Evolutionary conservation across 352 stramenopile genomes (phyloP).

Genomic region (Pythium volutum): DNA sequence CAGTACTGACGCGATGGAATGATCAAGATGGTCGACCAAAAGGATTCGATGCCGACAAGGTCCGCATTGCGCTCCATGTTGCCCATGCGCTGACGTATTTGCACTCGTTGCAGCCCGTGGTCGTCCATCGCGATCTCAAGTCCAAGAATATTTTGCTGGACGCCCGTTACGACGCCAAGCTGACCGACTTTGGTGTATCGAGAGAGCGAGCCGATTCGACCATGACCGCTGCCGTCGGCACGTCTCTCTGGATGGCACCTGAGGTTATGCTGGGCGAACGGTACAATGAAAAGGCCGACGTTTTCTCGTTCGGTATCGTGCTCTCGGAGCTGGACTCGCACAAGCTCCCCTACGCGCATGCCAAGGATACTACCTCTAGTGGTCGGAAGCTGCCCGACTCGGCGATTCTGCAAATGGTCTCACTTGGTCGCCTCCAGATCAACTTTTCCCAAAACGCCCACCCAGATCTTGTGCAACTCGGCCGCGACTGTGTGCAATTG

Average conservation of each 20-base stretch:
- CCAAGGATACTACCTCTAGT: conserved; percentile 15
- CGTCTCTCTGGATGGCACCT: conserved; percentile 4
- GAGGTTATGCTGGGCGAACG: conserved; percentile 9
- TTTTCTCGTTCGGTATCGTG: conserved; percentile 12
- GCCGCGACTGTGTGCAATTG: conserved; percentile 31
- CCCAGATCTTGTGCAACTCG: conserved; percentile 29
- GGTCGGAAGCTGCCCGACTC: conserved; percentile 16
- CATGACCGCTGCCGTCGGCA: neutral
- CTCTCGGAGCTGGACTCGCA: conserved; percentile 20
- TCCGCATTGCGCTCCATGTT: conserved; percentile 4
- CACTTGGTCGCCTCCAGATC: conserved; percentile 29
- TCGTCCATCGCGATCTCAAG: conserved; percentile 10
- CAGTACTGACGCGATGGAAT: conserved; percentile 28
- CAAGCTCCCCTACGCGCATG: conserved; percentile 26
- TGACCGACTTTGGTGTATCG: conserved; percentile 6
- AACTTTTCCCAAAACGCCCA: conserved; percentile 33
- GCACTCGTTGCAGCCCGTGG: conserved; percentile 7
- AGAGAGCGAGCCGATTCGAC: conserved; percentile 7
- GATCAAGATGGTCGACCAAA: conserved; percentile 15
- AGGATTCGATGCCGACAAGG: conserved; percentile 40
- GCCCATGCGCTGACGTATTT: conserved; percentile 7
- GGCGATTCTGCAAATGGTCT: conserved; percentile 46
- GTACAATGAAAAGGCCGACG: conserved; percentile 9
- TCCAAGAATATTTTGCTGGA: conserved; percentile 11
- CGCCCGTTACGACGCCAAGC: conserved; percentile 11